A percentile compares a stretch with the other conserved stretches of the same genome.
Conservation (phyloP, 176 grass and related monocot genomes). For the Oryza nivara region DNA sequence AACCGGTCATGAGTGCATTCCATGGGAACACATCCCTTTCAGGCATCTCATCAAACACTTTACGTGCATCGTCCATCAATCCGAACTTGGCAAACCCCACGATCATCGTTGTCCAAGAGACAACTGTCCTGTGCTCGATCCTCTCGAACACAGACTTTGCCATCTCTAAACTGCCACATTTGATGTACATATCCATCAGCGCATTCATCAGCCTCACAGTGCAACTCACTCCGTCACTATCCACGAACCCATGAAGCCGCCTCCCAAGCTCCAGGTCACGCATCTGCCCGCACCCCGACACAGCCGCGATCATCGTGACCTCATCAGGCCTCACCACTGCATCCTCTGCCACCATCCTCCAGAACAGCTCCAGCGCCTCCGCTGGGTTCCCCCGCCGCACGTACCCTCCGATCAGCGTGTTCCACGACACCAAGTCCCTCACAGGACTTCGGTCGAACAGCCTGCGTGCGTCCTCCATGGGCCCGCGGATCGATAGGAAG, state of each 20-base stretch:
- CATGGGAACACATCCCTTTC: conserved; percentile 74
- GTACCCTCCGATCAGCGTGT: conserved; percentile 55
- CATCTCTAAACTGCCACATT: conserved; percentile 49
- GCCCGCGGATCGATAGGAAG: conserved; percentile 44
- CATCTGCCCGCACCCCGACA: conserved; percentile 43
- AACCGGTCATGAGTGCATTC: conserved; percentile 79
- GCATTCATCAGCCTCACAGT: conserved; percentile 52
- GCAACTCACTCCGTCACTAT: conserved; percentile 41
- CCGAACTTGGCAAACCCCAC: conserved; percentile 58
- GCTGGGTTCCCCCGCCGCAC: conserved; percentile 30
- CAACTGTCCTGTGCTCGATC: conserved; percentile 35
- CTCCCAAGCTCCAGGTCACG: conserved; percentile 55
- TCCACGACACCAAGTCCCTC: conserved; percentile 64
- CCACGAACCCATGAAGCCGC: conserved; percentile 40
- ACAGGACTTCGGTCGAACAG: conserved; percentile 48
- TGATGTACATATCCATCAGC: conserved; percentile 71
- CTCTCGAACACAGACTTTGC: conserved; percentile 50
- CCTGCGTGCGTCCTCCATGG: conserved; percentile 40
- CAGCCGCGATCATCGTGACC: conserved; percentile 61
- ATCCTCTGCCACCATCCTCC: conserved; percentile 43
- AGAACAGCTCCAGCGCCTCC: conserved; percentile 52
- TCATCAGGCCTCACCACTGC: conserved; percentile 35
- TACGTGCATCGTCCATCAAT: conserved; percentile 48
- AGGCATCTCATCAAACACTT: conserved; percentile 76
- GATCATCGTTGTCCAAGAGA: conserved; percentile 77